Base-by-base conservation (phyloP, 352 stramenopile species). In the Albugo laibachii region DNA sequence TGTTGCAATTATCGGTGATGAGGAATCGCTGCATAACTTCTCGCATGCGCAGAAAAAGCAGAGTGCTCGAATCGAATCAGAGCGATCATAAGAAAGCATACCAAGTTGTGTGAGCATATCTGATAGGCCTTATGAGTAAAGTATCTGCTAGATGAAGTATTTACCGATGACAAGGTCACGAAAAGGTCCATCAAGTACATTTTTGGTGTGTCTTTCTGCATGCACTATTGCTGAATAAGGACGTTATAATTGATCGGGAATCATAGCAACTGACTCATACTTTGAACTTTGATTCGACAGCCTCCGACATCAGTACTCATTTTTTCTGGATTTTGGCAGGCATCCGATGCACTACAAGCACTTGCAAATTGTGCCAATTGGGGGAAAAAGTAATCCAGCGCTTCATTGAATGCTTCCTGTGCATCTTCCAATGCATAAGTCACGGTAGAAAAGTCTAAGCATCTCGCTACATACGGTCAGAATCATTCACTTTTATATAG, bases 51-150 rank as follows among this genome's bases (percentile, higher is more conserved):
- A 53, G 16, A 86, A 65, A 48, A 67, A 83, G 52, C 70, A 78
- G 8, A 82, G 53, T 18, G 73, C 70, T 24, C 66, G 61, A 31
- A 62, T 27, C 1, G 59, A 56, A 12, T 59, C 47, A 34, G 66
- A 57, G 0, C 73, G 65, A 27, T 82, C 79, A 21, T 62, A 77
- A 70, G 68, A 85, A 10, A 85, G 49, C 20, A 85, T 71, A 5
- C 73, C 73, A 12, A 76, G 47, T 36, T 85, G 70, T 37, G 69
- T 82, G 35, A 83, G 57, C 40, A 83, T 52, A 38, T 66, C 58
- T 19, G 62, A n/a, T 11, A 52, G 24, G 8, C 41, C 39, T 57
- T 37, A 13, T 45, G 36, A 6, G 36, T 20, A 27, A 47, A 46
- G 11, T 3, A 34, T 61, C 57, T 56, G 46, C 15, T 12, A 27